These are phyloP conservation scores for Candida nitratophila DNA, from an alignment of 805 yeast genomes.

Conservation along the genomic window DNA sequence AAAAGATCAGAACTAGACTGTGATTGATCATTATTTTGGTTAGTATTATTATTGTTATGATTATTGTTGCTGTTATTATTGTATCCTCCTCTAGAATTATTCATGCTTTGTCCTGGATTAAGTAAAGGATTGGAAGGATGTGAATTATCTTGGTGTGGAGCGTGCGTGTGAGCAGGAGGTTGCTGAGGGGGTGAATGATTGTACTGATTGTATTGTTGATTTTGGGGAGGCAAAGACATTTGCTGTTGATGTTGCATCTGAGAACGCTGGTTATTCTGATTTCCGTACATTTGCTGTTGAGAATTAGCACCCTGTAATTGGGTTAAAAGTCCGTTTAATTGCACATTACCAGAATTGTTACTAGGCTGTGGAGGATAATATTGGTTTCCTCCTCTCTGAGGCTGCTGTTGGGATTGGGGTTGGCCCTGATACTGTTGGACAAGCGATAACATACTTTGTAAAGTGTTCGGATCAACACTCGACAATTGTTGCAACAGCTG, in stretches of 20 bases:
- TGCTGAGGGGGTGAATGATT: conserved; percentile 1
- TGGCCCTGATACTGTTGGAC: conserved; percentile 20
- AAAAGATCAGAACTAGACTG: conserved; percentile 19
- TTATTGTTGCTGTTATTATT: conserved; percentile 1
- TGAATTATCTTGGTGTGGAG: conserved; percentile 1
- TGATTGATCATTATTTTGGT: conserved; percentile 20
- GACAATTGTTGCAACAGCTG: conserved; percentile 16
- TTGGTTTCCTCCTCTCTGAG: conserved; percentile 3
- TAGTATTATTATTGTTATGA: conserved; percentile 13
- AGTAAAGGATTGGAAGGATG: not conserved
- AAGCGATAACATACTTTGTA: conserved; percentile 25
- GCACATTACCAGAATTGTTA: conserved; percentile 6
- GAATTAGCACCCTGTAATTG: conserved; percentile 18
- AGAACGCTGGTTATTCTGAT: not conserved
- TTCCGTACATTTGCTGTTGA: conserved; percentile 9
- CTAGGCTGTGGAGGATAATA: conserved; percentile 1
- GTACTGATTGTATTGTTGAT: conserved; percentile 2
- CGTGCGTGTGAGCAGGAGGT: no score
- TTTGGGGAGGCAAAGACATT: not conserved
- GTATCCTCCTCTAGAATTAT: not conserved
- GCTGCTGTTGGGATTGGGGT: conserved; percentile 11
- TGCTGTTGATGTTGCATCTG: conserved; percentile 2
- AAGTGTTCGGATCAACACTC: conserved; percentile 23
- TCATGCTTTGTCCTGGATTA: not conserved
- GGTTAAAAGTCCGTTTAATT: conserved; percentile 12